These are phyloP conservation scores for Umbellularia californica DNA, from an alignment of 164 flowering plant species.

Conservation along the genomic window DNA sequence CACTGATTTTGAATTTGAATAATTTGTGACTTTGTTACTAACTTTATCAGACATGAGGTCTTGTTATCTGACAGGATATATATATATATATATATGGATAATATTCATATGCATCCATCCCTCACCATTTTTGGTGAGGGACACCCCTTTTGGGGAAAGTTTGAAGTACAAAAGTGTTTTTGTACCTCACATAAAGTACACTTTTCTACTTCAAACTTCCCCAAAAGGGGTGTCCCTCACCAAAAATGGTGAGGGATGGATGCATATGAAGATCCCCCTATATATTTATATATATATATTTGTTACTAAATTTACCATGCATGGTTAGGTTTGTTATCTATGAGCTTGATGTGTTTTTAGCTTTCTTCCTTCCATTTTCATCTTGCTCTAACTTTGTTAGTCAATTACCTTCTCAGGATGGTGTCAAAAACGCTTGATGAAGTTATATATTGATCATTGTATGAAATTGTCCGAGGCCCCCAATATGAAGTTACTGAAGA, in stretches of 20 bases:
- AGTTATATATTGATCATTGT: constrained; percentile 73
- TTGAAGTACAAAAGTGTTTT: too few relatives aligned
- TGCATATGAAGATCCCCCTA: too few relatives aligned
- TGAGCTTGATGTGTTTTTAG: background rate
- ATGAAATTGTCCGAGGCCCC: constrained; percentile 64
- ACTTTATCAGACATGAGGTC: background rate
- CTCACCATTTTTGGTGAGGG: too few relatives aligned
- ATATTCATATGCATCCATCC: too few relatives aligned
- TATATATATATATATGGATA: too few relatives aligned
- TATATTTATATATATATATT: too few relatives aligned
- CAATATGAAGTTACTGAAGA: constrained; percentile 66
- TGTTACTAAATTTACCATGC: background rate
- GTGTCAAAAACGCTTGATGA: constrained; percentile 83
- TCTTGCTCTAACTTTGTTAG: background rate
- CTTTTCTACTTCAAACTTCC: too few relatives aligned
- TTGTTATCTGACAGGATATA: background rate
- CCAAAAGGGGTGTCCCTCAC: too few relatives aligned
- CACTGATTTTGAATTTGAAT: too few relatives aligned
- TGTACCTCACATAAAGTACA: too few relatives aligned
- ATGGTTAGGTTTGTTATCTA: background rate
- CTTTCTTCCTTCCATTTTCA: background rate
- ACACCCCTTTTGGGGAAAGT: too few relatives aligned
- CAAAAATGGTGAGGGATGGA: too few relatives aligned
- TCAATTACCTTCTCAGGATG: constrained; percentile 46
- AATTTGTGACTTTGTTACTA: background rate